A percentile compares a stretch with the other conserved stretches of the same genome.
phyloP scores from a whole-genome alignment of 179 eudicot species.

The Silene noctiflora region DNA sequence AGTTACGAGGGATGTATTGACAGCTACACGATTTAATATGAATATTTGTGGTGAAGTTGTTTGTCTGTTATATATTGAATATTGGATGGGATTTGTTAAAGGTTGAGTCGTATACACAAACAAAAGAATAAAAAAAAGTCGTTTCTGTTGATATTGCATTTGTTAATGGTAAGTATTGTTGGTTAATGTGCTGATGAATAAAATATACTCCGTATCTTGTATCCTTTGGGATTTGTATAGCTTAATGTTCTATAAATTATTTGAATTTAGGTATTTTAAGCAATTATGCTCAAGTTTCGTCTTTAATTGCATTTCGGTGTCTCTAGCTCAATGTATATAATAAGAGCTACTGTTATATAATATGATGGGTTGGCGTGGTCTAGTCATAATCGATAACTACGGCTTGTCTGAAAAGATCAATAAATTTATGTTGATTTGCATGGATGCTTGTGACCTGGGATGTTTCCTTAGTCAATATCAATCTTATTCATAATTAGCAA shows the following conservation, averaged over 20 bases:
- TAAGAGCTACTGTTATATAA: conserved; percentile 16
- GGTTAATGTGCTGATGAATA: conserved; percentile 16
- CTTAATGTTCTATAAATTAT: conserved; percentile 5
- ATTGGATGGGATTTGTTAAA: conserved; percentile 14
- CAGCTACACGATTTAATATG: neutral
- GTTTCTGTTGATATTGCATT: conserved; percentile 15
- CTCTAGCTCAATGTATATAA: conserved; percentile 16
- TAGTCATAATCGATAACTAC: conserved; percentile 21
- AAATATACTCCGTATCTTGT: conserved; percentile 6
- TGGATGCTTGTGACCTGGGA: conserved; percentile 24
- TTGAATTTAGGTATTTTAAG: conserved; percentile 9
- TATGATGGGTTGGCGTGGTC: conserved; percentile 17
- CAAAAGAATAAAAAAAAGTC: neutral
- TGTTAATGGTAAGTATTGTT: conserved; percentile 15
- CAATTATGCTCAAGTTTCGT: conserved; percentile 22
- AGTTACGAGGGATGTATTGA: neutral
- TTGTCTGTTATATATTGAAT: conserved; percentile 16
- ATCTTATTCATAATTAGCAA: neutral
- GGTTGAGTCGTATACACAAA: conserved; percentile 1
- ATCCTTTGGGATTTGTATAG: conserved; percentile 8
- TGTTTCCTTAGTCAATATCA: conserved; percentile 23
- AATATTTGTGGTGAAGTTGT: neutral
- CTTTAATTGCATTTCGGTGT: conserved; percentile 23
- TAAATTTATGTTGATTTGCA: conserved; percentile 17
- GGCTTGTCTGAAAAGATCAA: conserved; percentile 17